Conservation (phyloP, 768 basidiomycete genomes). For the Panaeolus papilionaceus region DNA sequence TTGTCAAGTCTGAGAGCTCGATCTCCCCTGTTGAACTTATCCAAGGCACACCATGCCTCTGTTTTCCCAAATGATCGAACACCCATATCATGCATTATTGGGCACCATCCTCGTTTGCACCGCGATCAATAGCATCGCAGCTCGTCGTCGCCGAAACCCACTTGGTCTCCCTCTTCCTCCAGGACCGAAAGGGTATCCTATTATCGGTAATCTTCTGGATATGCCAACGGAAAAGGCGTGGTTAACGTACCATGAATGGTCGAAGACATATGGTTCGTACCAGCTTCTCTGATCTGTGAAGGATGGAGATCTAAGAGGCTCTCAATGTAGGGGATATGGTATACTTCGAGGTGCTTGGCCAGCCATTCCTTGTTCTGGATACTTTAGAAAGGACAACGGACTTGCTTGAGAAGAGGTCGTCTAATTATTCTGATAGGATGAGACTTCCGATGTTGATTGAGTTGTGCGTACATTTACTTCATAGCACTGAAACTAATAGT, state of each 20-base stretch:
- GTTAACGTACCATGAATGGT: background rate
- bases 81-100: background rate
- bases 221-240: constrained; percentile 25
- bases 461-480: background rate
- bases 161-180: constrained; percentile 51
- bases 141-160: background rate
- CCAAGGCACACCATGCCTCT: no score
- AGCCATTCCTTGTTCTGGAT: constrained; percentile 24
- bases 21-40: no score
- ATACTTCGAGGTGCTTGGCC: constrained; percentile 46
- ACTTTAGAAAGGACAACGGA: constrained; percentile 43
- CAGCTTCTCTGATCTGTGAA: background rate
- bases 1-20: no score
- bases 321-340: constrained; percentile 49
- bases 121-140: background rate
- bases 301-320: background rate
- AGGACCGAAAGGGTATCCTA: constrained; percentile 57
- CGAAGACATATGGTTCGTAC: background rate
- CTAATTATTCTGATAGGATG: constrained; percentile 55
- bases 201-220: constrained; percentile 60
- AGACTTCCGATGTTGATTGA: constrained; percentile 18
- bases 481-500: background rate
- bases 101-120: background rate
- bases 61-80: background rate
- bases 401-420: constrained; percentile 54